These are phyloP conservation scores for Naganishia kalamii DNA, from an alignment of 768 basidiomycete genomes.

Conservation along the genomic window DNA sequence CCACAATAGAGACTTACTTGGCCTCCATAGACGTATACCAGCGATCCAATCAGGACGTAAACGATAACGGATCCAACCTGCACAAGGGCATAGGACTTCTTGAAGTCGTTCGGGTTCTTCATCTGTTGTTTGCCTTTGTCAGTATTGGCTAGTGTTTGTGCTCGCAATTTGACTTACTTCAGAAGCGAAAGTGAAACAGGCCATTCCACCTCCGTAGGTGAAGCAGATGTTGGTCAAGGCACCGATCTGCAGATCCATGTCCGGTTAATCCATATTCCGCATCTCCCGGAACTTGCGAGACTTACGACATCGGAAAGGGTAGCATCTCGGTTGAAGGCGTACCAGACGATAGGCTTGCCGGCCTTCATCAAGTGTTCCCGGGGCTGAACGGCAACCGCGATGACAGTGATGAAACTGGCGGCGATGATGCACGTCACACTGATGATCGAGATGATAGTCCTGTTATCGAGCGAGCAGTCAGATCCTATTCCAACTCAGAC, in stretches of 20 bases:
- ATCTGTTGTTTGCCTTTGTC: constrained; percentile 19
- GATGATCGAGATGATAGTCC: constrained; percentile 20
- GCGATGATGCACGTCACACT: constrained; percentile 30
- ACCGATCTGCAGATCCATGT: constrained; percentile 19
- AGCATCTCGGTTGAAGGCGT: constrained; percentile 26
- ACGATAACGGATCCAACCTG: constrained; percentile 24
- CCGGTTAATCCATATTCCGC: background rate
- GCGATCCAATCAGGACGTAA: constrained; percentile 28
- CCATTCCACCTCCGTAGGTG: constrained; percentile 33
- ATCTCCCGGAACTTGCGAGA: background rate
- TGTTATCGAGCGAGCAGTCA: background rate
- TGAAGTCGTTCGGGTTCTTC: constrained; percentile 32
- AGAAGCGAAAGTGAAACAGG: constrained; percentile 31
- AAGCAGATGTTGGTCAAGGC: constrained; percentile 33
- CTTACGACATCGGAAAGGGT: constrained; percentile 25
- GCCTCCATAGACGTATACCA: constrained; percentile 32
- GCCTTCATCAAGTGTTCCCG: constrained; percentile 22
- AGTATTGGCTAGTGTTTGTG: background rate
- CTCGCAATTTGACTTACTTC: constrained; percentile 20
- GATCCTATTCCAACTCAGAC: background rate
- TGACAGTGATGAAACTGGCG: constrained; percentile 30
- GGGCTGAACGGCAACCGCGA: constrained; percentile 30
- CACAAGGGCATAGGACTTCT: constrained; percentile 31
- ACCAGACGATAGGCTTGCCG: constrained; percentile 29
- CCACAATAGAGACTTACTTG: background rate